Percentiles rank a stretch among this genome's conserved stretches.
phyloP scores from a whole-genome alignment of 768 basidiomycete genomes.

The Mycena metata region DNA sequence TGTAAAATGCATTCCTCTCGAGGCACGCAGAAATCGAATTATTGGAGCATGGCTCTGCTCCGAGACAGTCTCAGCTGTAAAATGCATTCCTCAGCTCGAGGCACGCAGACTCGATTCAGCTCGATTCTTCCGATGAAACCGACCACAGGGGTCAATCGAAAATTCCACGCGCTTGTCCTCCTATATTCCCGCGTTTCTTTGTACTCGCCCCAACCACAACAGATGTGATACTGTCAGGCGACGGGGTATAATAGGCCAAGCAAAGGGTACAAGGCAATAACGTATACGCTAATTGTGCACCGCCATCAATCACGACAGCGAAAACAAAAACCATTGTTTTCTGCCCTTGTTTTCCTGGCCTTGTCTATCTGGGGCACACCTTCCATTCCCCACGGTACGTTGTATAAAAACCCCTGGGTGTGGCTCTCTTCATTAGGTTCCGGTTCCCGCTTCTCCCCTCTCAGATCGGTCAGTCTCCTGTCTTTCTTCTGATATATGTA shows the following conservation, averaged over 20 bases:
- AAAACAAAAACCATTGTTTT: background rate
- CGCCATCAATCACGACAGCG: background rate
- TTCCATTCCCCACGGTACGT: background rate
- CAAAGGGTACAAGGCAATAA: background rate
- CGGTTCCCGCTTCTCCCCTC: slow-evolving; percentile 11
- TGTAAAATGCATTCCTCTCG: too few relatives aligned
- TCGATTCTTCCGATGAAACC: too few relatives aligned
- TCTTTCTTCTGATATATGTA: too few relatives aligned
- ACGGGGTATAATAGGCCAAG: background rate
- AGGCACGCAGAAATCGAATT: too few relatives aligned
- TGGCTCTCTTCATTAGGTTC: background rate
- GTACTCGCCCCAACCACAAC: background rate
- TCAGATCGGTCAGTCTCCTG: too few relatives aligned
- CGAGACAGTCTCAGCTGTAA: too few relatives aligned
- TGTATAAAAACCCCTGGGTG: background rate
- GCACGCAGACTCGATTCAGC: too few relatives aligned
- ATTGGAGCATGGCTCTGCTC: too few relatives aligned
- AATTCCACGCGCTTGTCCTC: too few relatives aligned
- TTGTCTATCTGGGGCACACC: background rate
- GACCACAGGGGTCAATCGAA: too few relatives aligned
- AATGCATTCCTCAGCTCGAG: too few relatives aligned
- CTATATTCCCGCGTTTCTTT: too few relatives aligned
- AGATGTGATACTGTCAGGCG: slow-evolving; percentile 7
- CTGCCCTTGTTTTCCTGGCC: background rate
- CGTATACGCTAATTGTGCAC: background rate